Percentiles rank a stretch among this genome's conserved stretches.
phyloP scores from a whole-genome alignment of 2,329 filamentous ascomycete genomes.

The Fonsecaea pugnacius region DNA sequence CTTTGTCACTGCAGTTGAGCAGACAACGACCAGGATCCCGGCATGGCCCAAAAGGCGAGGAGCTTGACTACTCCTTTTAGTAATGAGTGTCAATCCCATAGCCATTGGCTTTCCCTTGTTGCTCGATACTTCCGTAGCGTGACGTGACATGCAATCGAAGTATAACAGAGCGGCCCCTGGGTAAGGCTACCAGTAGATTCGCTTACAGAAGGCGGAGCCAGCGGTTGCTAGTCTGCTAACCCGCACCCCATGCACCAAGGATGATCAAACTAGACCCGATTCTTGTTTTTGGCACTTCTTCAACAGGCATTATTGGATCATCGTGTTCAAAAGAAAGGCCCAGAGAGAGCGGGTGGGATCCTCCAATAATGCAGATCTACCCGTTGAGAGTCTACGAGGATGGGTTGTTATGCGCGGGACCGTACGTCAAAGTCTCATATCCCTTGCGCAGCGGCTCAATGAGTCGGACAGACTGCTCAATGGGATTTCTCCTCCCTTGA shows the following conservation, averaged over 20 bases:
- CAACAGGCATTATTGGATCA: neutral
- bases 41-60: neutral
- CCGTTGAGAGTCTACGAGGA: neutral
- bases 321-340: neutral
- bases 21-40: slow-evolving; percentile 7
- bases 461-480: neutral
- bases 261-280: neutral
- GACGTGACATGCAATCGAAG: slow-evolving; percentile 7
- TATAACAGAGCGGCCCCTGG: neutral
- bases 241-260: neutral
- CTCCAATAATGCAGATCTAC: neutral
- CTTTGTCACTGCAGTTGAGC: slow-evolving; percentile 7
- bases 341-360: neutral
- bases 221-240: neutral
- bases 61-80: neutral
- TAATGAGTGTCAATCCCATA: slow-evolving; percentile 2
- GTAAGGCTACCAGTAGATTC: slow-evolving; percentile 9
- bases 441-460: neutral
- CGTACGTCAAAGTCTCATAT: neutral
- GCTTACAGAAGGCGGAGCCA: slow-evolving; percentile 5
- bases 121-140: slow-evolving; percentile 4
- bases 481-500: neutral
- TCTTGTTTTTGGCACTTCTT: neutral
- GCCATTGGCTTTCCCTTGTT: neutral
- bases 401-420: too few relatives aligned